Evolutionary conservation across 352 stramenopile genomes (phyloP), one percentile per base, ranked within the genome.

Genomic region (Phytophthora cryptogea): DNA sequence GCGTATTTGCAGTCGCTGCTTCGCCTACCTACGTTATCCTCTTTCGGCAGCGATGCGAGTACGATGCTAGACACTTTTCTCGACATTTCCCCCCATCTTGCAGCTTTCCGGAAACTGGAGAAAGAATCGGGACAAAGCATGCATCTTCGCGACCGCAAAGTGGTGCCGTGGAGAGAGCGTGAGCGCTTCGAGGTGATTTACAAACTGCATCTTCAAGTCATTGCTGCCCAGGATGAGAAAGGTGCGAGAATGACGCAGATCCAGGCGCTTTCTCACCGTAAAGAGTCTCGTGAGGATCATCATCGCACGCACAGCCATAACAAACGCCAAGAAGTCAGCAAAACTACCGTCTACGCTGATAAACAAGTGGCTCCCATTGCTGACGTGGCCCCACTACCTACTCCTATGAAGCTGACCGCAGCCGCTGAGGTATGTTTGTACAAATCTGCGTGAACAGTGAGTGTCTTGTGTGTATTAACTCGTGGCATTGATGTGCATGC

Each of bases 31-130:
- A 58, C 59, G 13, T 77, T 94, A n/a, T 86, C 76, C 4, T 62
- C 54, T 10, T 82, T 88, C 59, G 75, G 74, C 6, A 88, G 72
- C 44, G 77, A 90, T 27, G 78, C 42, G 3, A 74, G 70, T 40
- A 65, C 72, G 14, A 77, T 90, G 68, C 67, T 94, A 4, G 73
- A 92, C 62, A 68, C 64, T 2, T 94, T 94, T 45, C 63, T 92
- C 39, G 79, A 88, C 37, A 76, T 92, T 27, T 76, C 79, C 9
- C 36, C 60, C 33, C 80, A 94, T 51, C 59, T 89, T 9, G 44
- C 56, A 2, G 64, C 68, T 5, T 75, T 89, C 36, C 76, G 76
- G 5, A 70, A 74, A 32, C 45, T 86, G 31, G 79, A 89, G 52
- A 76, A 71, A 9, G 54, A 70, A 10, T 79, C 50, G 3, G 75